A percentile compares a stretch with the other conserved stretches of the same genome.
Conservation (phyloP, 345 rosid species). For the Melaleuca quinquenervia region DNA sequence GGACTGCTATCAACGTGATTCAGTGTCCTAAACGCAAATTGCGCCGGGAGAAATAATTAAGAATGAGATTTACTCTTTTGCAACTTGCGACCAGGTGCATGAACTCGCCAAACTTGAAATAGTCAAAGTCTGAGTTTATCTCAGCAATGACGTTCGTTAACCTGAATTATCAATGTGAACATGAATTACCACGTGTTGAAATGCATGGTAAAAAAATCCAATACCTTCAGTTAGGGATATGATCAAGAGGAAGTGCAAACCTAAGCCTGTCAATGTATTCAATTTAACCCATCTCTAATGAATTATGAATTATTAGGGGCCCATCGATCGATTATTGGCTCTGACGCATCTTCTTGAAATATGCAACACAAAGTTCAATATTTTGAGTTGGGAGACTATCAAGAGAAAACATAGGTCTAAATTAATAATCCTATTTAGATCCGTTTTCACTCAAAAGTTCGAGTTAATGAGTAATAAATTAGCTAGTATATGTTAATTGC, state of each 20-base stretch:
- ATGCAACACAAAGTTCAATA: background rate
- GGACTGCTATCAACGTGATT: background rate
- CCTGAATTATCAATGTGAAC: background rate
- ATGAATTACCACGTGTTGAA: background rate
- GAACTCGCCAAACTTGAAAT: background rate
- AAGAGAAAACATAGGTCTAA: background rate
- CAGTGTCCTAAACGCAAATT: background rate
- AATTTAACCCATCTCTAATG: accelerated
- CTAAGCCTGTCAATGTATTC: background rate
- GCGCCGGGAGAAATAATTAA: background rate
- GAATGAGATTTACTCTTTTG: background rate
- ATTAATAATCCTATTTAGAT: background rate
- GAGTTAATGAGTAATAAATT: background rate
- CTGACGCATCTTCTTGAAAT: background rate
- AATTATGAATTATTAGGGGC: background rate
- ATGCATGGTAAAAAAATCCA: background rate
- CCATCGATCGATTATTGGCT: background rate
- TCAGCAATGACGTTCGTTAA: background rate
- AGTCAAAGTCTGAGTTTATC: background rate
- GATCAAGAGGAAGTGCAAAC: background rate
- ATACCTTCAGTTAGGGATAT: background rate
- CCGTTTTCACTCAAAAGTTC: background rate
- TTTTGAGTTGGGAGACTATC: too few relatives aligned
- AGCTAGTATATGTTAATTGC: background rate
- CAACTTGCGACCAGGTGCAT: background rate